Evolutionary conservation across 176 grass and related monocot genomes (phyloP).

Genomic region (Carex pumila): DNA sequence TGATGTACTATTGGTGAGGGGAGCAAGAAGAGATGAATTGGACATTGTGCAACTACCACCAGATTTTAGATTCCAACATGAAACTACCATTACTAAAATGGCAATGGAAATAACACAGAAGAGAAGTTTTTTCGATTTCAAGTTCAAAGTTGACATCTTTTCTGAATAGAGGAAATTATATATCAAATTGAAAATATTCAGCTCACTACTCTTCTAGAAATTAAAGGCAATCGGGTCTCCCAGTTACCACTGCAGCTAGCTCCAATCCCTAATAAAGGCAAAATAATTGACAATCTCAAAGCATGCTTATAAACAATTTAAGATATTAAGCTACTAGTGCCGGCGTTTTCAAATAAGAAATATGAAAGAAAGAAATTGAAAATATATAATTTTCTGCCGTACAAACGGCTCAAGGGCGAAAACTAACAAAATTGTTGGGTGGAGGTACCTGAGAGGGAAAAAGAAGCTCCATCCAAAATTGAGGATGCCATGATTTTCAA

Average conservation of each 20-base stretch:
- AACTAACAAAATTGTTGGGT: not conserved
- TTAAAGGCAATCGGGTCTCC: not conserved
- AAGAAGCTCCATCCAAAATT: not conserved
- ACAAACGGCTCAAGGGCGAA: not conserved
- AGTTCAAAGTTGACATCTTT: slow-evolving; percentile 48
- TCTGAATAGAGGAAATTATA: slow-evolving; percentile 22
- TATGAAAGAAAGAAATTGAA: not conserved
- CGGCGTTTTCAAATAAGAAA: not conserved
- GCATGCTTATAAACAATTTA: not conserved
- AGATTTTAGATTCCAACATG: slow-evolving; percentile 52
- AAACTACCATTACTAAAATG: slow-evolving; percentile 40
- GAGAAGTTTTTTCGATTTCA: slow-evolving; percentile 48
- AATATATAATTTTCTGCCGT: not conserved
- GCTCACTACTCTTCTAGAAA: not conserved
- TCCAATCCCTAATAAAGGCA: not conserved
- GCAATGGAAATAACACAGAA: slow-evolving; percentile 30
- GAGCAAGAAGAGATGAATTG: slow-evolving; percentile 21
- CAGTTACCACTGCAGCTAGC: not conserved
- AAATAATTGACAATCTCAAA: not conserved
- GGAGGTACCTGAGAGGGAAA: slow-evolving; percentile 10
- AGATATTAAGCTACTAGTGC: not conserved
- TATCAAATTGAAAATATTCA: slow-evolving; percentile 11
- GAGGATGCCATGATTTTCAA: not conserved
- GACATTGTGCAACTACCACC: slow-evolving; percentile 27
- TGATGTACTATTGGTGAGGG: slow-evolving; percentile 7